Percentiles rank a stretch among this genome's conserved stretches.
Evolutionary conservation across 2,329 filamentous ascomycete genomes (phyloP).

Genomic region (Aureobasidium subglaciale): DNA sequence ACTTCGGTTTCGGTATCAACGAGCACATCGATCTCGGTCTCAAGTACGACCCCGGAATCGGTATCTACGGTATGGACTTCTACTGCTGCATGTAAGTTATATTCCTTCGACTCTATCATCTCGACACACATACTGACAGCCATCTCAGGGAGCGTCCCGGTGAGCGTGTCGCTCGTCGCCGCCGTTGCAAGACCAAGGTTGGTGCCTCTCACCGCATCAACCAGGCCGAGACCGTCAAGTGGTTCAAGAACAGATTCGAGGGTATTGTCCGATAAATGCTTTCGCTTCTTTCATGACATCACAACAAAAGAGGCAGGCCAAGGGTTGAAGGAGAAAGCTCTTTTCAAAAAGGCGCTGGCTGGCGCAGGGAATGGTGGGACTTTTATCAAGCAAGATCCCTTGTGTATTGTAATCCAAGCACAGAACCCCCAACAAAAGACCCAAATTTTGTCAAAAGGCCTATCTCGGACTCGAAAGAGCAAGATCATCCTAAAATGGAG

Average conservation of each 20-base stretch:
- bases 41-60: conserved; percentile 98
- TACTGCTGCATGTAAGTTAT: conserved; percentile 92
- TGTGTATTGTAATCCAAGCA: conserved; percentile 21
- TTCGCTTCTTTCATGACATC: conserved; percentile 11
- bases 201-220: conserved; percentile 88
- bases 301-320: conserved; percentile 7
- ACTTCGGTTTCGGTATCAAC: conserved; percentile 99
- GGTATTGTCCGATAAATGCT: conserved; percentile 91
- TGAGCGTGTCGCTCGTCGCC: conserved; percentile 93
- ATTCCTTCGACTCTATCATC: background rate
- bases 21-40: conserved; percentile 99
- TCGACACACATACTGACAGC: conserved; percentile 25
- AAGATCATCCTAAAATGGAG: conserved; percentile 19
- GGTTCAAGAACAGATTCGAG: conserved; percentile 95
- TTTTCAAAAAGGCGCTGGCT: background rate
- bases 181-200: conserved; percentile 79
- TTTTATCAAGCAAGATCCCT: conserved; percentile 19
- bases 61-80: conserved; percentile 99
- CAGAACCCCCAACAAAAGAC: conserved; percentile 21
- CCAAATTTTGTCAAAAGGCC: conserved; percentile 21
- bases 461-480: conserved; percentile 27
- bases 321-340: conserved; percentile 1
- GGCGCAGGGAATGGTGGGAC: conserved; percentile 15
- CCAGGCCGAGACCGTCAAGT: conserved; percentile 93
- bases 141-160: conserved; percentile 74